Percentiles rank a stretch among this genome's conserved stretches.
Evolutionary conservation across 176 grass and related monocot species (phyloP).

Genomic region (Alloteropsis semialata): DNA sequence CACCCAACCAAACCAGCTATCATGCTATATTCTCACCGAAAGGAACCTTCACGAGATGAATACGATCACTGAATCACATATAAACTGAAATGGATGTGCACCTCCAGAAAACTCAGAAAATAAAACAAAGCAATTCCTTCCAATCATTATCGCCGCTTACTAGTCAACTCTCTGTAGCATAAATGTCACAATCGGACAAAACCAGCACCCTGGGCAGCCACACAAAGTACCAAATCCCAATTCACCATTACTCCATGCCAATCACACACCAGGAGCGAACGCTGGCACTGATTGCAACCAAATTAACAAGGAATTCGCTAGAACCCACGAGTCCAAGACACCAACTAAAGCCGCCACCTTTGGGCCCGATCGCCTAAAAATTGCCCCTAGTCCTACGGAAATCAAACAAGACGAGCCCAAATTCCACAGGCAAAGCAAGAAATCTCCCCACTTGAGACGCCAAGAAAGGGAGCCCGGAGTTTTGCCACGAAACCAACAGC

Average conservation of each 20-base stretch:
- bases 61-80: background rate
- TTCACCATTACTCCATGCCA: conserved; percentile 7
- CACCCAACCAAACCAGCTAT: background rate
- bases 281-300: background rate
- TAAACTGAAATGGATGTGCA: background rate
- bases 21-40: background rate
- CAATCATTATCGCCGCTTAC: background rate
- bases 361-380: conserved; percentile 25
- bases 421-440: background rate
- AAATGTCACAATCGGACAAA: conserved; percentile 25
- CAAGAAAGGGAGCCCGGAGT: background rate
- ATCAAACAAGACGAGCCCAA: background rate
- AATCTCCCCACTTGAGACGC: background rate
- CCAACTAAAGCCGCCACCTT: conserved; percentile 26
- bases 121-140: background rate
- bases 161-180: conserved; percentile 18
- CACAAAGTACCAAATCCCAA: conserved; percentile 22
- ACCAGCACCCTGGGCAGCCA: background rate
- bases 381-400: background rate
- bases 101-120: background rate
- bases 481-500: background rate
- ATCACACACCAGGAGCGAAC: background rate
- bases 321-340: background rate
- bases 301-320: background rate
- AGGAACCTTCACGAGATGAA: background rate